Evolutionary conservation across 2,329 filamentous ascomycete species (phyloP).

Genomic region (Hymenoscyphus linearis): DNA sequence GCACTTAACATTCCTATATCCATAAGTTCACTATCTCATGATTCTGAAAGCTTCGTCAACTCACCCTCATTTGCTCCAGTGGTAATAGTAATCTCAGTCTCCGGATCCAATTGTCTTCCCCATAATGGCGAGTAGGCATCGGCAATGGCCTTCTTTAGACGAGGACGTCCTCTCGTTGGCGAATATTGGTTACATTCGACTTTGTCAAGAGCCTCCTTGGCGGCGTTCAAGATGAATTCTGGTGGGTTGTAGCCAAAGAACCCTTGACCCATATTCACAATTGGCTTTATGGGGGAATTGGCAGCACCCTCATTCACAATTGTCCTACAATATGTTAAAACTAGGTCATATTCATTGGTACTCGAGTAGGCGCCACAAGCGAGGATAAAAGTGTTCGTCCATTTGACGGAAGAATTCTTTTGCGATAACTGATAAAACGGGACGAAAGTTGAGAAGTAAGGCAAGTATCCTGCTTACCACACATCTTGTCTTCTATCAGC

Average conservation of each 20-base stretch:
- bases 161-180: constrained; percentile 85
- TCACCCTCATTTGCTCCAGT: constrained; percentile 78
- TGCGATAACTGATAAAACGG: not conserved
- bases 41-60: not conserved
- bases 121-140: constrained; percentile 89
- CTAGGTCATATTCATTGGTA: not conserved
- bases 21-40: constrained; percentile 9
- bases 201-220: constrained; percentile 79
- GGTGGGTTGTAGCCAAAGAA: constrained; percentile 95
- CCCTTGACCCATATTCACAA: constrained; percentile 61
- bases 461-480: constrained; percentile 38
- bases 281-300: constrained; percentile 56
- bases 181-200: constrained; percentile 99
- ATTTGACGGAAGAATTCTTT: not conserved
- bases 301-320: constrained; percentile 63
- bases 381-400: not conserved
- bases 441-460: not conserved
- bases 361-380: not conserved
- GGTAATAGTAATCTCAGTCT: constrained; percentile 91
- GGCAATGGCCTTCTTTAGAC: constrained; percentile 87
- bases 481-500: constrained; percentile 53
- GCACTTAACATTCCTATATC: constrained; percentile 77
- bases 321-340: constrained; percentile 40
- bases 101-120: constrained; percentile 74
- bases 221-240: constrained; percentile 82